A percentile compares a stretch with the other conserved stretches of the same genome.
Evolutionary conservation across 2,329 filamentous ascomycete genomes (phyloP).

Genomic region (Fusarium sp.): DNA sequence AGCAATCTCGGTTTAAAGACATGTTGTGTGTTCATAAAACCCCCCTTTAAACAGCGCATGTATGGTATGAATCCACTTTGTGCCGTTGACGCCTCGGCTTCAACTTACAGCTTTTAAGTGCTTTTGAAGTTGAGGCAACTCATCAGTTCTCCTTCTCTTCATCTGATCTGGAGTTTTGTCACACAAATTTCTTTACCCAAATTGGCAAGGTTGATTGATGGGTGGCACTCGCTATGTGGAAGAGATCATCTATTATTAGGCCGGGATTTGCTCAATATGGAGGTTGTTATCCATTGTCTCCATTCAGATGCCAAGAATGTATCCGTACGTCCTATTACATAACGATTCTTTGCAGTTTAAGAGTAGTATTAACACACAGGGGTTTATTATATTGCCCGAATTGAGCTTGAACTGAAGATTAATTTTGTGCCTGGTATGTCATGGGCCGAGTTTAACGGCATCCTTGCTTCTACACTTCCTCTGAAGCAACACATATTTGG

Average conservation of each 20-base stretch:
- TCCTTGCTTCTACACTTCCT: not conserved
- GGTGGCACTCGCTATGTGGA: conserved; percentile 17
- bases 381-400: conserved; percentile 10
- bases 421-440: conserved; percentile 25
- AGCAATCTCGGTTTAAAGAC: not conserved
- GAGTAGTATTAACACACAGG: not conserved
- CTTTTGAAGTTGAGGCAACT: not conserved
- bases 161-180: conserved; percentile 1
- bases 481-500: not conserved
- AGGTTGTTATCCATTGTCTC: conserved; percentile 1
- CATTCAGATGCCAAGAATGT: conserved; percentile 27
- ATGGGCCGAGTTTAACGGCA: conserved; percentile 3
- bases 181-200: not conserved
- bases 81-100: not conserved
- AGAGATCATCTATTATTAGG: conserved; percentile 40
- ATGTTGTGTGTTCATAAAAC: not conserved
- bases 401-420: not conserved
- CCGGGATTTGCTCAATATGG: conserved; percentile 6
- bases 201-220: not conserved
- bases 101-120: not conserved
- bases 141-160: conserved; percentile 4
- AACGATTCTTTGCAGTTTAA: not conserved
- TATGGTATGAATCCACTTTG: not conserved
- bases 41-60: not conserved
- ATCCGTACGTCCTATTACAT: conserved; percentile 12